These are phyloP conservation scores for Rhinocladiella similis DNA, from an alignment of 2,329 filamentous ascomycete genomes.

Conservation along the genomic window DNA sequence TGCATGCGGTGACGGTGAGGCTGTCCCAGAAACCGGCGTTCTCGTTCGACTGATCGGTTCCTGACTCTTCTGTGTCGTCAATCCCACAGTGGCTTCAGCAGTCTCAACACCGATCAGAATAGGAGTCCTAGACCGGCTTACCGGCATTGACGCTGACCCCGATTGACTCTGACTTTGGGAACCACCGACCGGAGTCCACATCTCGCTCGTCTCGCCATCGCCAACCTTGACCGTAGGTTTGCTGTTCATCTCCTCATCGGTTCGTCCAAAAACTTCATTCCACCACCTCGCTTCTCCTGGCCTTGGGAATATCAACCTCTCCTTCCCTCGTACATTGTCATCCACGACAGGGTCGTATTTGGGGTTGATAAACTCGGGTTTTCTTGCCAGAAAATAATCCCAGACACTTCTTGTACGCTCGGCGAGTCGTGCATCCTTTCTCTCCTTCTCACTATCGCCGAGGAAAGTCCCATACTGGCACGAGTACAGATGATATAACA, in stretches of 20 bases:
- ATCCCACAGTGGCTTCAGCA: constrained; percentile 55
- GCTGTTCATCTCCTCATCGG: constrained; percentile 87
- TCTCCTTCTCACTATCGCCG: constrained; percentile 90
- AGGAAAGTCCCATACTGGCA: constrained; percentile 97
- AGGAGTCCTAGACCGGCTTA: constrained; percentile 44
- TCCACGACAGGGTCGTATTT: constrained; percentile 74
- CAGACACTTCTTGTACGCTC: constrained; percentile 84
- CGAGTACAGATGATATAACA: constrained; percentile 92
- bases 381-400: constrained; percentile 88
- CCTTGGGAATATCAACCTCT: constrained; percentile 79
- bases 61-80: constrained; percentile 33
- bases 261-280: constrained; percentile 81
- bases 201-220: constrained; percentile 17
- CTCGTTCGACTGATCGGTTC: constrained; percentile 2
- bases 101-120: constrained; percentile 62
- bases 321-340: constrained; percentile 75
- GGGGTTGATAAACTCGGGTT: constrained; percentile 77
- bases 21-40: constrained; percentile 1
- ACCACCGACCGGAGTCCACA: constrained; percentile 21
- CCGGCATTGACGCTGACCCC: constrained; percentile 19
- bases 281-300: constrained; percentile 87
- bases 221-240: constrained; percentile 6
- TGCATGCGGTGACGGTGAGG: neutral
- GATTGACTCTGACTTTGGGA: constrained; percentile 2
- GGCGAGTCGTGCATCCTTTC: constrained; percentile 66